A percentile compares a stretch with the other conserved stretches of the same genome.
Conservation (phyloP, 2,329 filamentous ascomycete species). For the Seiridium cupressi region DNA sequence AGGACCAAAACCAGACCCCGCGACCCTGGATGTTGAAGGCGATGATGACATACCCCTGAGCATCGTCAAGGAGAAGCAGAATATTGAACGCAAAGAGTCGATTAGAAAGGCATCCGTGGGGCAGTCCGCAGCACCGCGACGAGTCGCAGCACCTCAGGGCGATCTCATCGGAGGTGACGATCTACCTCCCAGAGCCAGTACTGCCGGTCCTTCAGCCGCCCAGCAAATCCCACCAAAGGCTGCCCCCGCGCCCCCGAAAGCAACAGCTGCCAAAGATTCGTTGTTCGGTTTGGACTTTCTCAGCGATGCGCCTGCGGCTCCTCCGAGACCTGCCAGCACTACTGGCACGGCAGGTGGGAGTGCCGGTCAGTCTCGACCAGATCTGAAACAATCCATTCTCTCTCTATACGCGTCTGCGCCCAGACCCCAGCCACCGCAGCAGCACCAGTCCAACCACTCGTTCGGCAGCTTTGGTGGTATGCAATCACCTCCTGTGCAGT, state of each 20-base stretch:
- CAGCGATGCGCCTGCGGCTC: conserved; percentile 65
- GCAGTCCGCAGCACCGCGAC: conserved; percentile 34
- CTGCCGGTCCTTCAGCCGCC: conserved; percentile 62
- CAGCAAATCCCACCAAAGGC: conserved; percentile 56
- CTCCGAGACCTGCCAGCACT: conserved; percentile 82
- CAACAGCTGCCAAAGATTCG: conserved; percentile 80
- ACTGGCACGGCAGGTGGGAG: conserved; percentile 59
- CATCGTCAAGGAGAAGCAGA: conserved; percentile 66
- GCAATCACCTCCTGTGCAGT: conserved; percentile 54
- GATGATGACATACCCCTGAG: conserved; percentile 76
- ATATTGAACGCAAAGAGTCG: conserved; percentile 57
- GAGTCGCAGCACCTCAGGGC: conserved; percentile 47
- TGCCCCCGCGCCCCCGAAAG: conserved; percentile 64
- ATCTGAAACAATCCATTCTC: conserved; percentile 95
- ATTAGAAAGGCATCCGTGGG: conserved; percentile 59
- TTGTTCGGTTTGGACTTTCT: conserved; percentile 92
- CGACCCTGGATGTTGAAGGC: conserved; percentile 76
- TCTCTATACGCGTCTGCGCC: conserved; percentile 88
- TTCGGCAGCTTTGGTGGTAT: conserved; percentile 73
- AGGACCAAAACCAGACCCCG: conserved; percentile 88
- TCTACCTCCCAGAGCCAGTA: conserved; percentile 69
- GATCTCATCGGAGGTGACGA: conserved; percentile 83
- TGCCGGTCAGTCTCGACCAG: conserved; percentile 76
- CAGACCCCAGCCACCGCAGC: conserved; percentile 64
- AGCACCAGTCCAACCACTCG: conserved; percentile 54